phyloP scores from a whole-genome alignment of 163 green algal genomes.

The Scenedesmus sp. region DNA sequence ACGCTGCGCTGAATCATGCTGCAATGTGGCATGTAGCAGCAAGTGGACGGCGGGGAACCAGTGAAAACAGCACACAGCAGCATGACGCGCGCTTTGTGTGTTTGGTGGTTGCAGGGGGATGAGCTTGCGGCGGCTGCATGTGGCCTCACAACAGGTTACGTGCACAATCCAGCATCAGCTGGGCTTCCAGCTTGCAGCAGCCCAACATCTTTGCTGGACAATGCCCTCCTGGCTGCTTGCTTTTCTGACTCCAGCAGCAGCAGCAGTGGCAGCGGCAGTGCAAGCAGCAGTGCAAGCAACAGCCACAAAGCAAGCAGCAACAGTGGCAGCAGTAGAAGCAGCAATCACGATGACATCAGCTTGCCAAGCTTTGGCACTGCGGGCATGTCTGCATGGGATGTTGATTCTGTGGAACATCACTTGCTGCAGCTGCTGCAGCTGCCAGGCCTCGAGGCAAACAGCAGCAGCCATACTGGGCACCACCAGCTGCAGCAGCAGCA shows the following conservation, averaged over 20 bases:
- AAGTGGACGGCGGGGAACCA: no score
- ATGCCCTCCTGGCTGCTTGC: neutral
- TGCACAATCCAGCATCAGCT: neutral
- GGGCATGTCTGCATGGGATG: conserved; percentile 17
- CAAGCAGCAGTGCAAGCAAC: conserved; percentile 13
- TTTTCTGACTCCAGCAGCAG: neutral
- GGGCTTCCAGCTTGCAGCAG: neutral
- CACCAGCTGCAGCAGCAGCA: neutral
- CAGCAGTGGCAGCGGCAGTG: neutral
- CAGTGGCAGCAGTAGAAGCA: neutral
- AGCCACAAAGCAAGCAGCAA: neutral
- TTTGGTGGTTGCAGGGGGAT: conserved; percentile 36
- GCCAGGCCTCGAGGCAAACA: conserved; percentile 39
- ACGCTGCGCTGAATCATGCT: neutral
- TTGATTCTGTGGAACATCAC: conserved; percentile 61
- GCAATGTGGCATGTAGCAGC: neutral
- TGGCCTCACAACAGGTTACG: conserved; percentile 39
- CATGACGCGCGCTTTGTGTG: neutral
- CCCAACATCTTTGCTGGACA: neutral
- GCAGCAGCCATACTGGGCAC: neutral
- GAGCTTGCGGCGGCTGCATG: conserved; percentile 24
- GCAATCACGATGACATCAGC: neutral
- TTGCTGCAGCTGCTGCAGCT: conserved; percentile 61
- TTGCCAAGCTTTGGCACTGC: neutral
- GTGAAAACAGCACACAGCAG: neutral